phyloP scores from a whole-genome alignment of 352 stramenopile species.

The Phytophthora idaei region DNA sequence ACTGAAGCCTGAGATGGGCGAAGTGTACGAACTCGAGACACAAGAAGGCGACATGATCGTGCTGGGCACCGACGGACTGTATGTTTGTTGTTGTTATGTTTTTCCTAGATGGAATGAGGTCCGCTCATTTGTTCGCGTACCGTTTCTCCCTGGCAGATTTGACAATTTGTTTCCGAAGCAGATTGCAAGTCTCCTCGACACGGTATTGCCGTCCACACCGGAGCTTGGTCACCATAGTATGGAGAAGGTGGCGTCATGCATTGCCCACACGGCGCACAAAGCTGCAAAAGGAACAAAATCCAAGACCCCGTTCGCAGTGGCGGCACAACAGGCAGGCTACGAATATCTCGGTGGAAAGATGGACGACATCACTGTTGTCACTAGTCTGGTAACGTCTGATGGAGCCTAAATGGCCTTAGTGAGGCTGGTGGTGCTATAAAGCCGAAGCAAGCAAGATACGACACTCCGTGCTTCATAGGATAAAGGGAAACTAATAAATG shows the following conservation, averaged over 20 bases:
- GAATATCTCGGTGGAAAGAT: slow-evolving; percentile 89
- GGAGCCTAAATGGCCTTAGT: background rate
- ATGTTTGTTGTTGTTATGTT: slow-evolving; percentile 29
- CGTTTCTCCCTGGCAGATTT: slow-evolving; percentile 62
- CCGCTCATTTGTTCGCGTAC: background rate
- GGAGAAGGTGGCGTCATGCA: slow-evolving; percentile 79
- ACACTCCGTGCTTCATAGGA: no score
- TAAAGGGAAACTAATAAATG: no score
- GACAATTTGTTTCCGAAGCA: slow-evolving; percentile 95
- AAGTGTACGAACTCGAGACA: slow-evolving; percentile 85
- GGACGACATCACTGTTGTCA: slow-evolving; percentile 92
- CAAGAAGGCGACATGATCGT: slow-evolving; percentile 92
- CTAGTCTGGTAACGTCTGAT: slow-evolving; percentile 60
- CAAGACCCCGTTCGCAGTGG: slow-evolving; percentile 77
- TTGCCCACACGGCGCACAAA: slow-evolving; percentile 85
- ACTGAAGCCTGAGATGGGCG: slow-evolving; percentile 86
- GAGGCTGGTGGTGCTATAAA: background rate
- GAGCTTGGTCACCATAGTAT: slow-evolving; percentile 64
- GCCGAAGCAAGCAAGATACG: no score
- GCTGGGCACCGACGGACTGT: slow-evolving; percentile 94
- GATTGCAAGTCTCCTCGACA: slow-evolving; percentile 76
- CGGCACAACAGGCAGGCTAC: slow-evolving; percentile 75
- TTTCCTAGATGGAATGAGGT: background rate
- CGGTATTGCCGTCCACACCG: slow-evolving; percentile 56
- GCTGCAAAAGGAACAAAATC: slow-evolving; percentile 72